Evolutionary conservation across 371 early-diverging fungal genomes (phyloP).

Genomic region (Choanephora cucurbitarum): DNA sequence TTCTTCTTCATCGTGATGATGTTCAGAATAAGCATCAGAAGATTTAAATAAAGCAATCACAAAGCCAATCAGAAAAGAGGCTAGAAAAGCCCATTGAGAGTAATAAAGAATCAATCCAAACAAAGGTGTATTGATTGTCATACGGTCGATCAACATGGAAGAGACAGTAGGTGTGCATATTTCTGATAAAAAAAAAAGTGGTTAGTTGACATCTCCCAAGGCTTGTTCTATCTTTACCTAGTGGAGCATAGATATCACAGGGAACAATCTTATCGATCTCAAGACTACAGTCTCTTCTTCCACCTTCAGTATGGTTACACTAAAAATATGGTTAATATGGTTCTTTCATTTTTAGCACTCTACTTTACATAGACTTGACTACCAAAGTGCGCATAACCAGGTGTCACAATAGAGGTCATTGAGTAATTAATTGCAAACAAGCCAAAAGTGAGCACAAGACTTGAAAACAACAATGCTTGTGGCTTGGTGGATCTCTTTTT

Average conservation of each 20-base stretch:
- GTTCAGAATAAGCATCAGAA: conserved; percentile 10
- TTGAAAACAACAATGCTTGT: conserved; percentile 58
- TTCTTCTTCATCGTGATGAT: conserved; percentile 18
- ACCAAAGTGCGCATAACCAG: conserved; percentile 71
- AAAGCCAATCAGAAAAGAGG: conserved; percentile 45
- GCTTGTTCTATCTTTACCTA: conserved; percentile 32
- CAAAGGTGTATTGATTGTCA: conserved; percentile 55
- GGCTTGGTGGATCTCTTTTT: conserved; percentile 50
- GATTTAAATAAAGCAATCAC: conserved; percentile 35
- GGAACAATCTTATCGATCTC: conserved; percentile 57
- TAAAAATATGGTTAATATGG: conserved; percentile 17
- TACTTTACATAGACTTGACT: conserved; percentile 65
- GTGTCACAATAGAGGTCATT: conserved; percentile 61
- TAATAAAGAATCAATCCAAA: conserved; percentile 61
- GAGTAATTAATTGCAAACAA: conserved; percentile 63
- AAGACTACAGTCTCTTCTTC: conserved; percentile 48
- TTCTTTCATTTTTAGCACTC: background rate
- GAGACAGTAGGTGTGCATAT: conserved; percentile 68
- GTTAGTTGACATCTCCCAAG: too few relatives aligned
- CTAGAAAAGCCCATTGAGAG: conserved; percentile 59
- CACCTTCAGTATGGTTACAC: conserved; percentile 61
- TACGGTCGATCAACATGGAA: conserved; percentile 55
- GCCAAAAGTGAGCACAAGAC: conserved; percentile 56
- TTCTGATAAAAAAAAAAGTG: conserved; percentile 17
- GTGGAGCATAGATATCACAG: conserved; percentile 62